Evolutionary conservation across 129 eudicot genomes (phyloP), one percentile per base, ranked within the genome.

Genomic region (Chrysanthemum makinoi): DNA sequence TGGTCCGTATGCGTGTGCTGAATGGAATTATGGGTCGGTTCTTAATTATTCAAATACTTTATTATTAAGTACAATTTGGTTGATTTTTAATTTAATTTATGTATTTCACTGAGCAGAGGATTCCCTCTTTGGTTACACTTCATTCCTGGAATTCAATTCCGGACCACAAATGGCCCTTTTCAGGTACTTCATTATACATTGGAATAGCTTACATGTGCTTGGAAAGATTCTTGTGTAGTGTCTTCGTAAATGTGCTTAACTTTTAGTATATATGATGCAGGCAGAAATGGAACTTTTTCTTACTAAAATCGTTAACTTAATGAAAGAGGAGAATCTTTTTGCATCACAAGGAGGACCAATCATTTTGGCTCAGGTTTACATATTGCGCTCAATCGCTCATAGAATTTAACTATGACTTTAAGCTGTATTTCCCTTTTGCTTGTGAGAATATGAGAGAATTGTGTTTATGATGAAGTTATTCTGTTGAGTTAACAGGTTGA

Each of bases 311-410:
- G 96, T 86, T 11, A 68, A 76, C 70, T 69, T 86, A 76, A 89
- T 22, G 24, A 22, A 22, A 22, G 24, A 22, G 24, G 24, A 86
- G 82, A 84, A 82, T 16, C 90, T 86, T 55, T 89, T 89, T 84
- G 96, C 93, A 53, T 74, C 90, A 17, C 96, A 89, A 84, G 93
- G 96, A 84, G 93, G 96, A 82, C 92, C 96, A 44, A 89, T 89
- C 65, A 89, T 89, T 66, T 83, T 89, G 39, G 82, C 90, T 39
- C 93, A 89, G 96, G 91, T 89, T 59, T 19, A 13, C 18, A 44
- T 24, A 50, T 13, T 7, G 8, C 30, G 33, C 33, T 28, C 33
- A 28, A 3, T 28, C 4, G 43, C 48, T 61, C 55, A 26, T 72
- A 16, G 68, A 60, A 15, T 16, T 35, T 46, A 66, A 52, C 30